These are phyloP conservation scores for Trichosporon asahii DNA, from an alignment of 1,284 basidiomycete species.

Conservation along the genomic window DNA sequence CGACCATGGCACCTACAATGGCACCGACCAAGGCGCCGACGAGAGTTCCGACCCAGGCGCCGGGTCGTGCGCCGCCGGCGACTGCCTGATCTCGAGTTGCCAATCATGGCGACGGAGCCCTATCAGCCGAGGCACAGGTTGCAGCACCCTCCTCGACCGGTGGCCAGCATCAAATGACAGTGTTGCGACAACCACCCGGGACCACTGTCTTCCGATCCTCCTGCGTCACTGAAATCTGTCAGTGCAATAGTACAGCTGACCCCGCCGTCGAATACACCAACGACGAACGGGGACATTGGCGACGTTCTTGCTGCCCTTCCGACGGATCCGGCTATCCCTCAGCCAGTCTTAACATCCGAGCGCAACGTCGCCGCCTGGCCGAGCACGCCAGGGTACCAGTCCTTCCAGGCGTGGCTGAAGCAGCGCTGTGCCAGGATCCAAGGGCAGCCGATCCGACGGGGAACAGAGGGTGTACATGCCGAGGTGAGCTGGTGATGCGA, in stretches of 20 bases:
- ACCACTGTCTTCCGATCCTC: too few species aligned
- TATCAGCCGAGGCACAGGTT: too few species aligned
- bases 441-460: slow-evolving; percentile 54
- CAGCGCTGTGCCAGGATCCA: slow-evolving; percentile 70
- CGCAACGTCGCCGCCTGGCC: slow-evolving; percentile 68
- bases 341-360: slow-evolving; percentile 56
- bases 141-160: too few species aligned
- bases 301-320: slow-evolving; percentile 24
- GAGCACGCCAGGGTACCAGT: slow-evolving; percentile 63
- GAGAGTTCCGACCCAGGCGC: background rate
- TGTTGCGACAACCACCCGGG: too few species aligned
- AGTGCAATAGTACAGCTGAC: too few species aligned
- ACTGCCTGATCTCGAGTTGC: too few species aligned
- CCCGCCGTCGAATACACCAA: background rate
- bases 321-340: slow-evolving; percentile 25
- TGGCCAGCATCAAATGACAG: too few species aligned
- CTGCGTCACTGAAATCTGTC: too few species aligned
- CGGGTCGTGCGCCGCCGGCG: background rate
- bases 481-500: slow-evolving; percentile 2
- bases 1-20: background rate
- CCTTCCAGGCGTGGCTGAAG: slow-evolving; percentile 68
- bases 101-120: too few species aligned
- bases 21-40: background rate
- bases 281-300: background rate
- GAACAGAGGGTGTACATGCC: slow-evolving; percentile 33